Conservation (phyloP, 805 yeast genomes). For the Spathaspora hagerdaliae region DNA sequence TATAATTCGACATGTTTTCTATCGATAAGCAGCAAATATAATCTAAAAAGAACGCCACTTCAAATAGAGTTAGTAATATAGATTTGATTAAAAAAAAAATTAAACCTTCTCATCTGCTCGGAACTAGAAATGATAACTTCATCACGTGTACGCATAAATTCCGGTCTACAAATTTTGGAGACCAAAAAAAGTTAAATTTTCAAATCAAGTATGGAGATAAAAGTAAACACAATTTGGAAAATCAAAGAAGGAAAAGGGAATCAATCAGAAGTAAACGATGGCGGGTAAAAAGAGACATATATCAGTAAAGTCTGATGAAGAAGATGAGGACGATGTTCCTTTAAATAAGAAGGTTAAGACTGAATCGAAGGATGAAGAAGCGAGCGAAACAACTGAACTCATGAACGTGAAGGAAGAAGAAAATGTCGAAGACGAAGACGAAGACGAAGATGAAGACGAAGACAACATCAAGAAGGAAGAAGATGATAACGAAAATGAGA, state of each 20-base stretch:
- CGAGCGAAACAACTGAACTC: conserved; percentile 12
- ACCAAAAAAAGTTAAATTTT: too few relatives aligned
- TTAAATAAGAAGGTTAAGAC: conserved; percentile 20
- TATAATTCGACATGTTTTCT: conserved; percentile 42
- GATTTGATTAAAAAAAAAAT: background rate
- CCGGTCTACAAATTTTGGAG: too few relatives aligned
- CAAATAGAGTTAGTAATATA: too few relatives aligned
- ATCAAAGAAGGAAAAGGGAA: background rate
- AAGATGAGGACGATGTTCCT: conserved; percentile 22
- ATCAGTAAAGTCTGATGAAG: conserved; percentile 22
- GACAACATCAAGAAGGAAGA: conserved; percentile 16
- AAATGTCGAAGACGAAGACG: conserved; percentile 12
- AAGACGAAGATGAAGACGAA: conserved; percentile 21
- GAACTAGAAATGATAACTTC: background rate
- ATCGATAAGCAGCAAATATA: too few relatives aligned
- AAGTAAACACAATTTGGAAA: background rate
- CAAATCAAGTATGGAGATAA: background rate
- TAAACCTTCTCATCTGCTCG: conserved; percentile 1
- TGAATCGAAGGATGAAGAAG: conserved; percentile 16
- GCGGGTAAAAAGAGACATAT: conserved; percentile 31
- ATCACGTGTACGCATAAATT: background rate
- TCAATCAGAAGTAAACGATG: conserved; percentile 12
- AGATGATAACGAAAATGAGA: conserved; percentile 14
- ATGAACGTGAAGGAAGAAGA: conserved; percentile 15
- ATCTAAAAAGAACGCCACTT: too few relatives aligned